Conservation (phyloP, 2,329 filamentous ascomycete genomes). For the Aspergillus sergii region DNA sequence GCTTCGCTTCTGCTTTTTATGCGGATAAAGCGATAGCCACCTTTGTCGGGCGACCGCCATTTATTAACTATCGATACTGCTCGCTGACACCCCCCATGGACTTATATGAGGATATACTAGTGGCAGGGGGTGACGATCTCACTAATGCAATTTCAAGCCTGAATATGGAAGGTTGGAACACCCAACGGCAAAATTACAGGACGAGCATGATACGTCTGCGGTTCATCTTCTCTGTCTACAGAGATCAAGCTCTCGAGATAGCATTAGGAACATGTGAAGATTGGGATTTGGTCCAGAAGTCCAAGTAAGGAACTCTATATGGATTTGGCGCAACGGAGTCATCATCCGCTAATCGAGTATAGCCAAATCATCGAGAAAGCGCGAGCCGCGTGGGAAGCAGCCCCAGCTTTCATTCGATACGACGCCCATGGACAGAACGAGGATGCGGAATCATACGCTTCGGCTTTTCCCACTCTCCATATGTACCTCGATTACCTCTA, state of each 20-base stretch:
- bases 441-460: conserved; percentile 15
- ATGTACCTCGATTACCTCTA: conserved; percentile 40
- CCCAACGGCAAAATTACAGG: conserved; percentile 18
- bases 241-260: conserved; percentile 36
- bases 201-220: conserved; percentile 29
- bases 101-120: conserved; percentile 31
- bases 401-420: conserved; percentile 31
- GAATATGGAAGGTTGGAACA: conserved; percentile 33
- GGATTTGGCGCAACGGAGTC: not conserved
- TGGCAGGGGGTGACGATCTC: conserved; percentile 28
- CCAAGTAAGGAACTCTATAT: conserved; percentile 22
- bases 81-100: conserved; percentile 41
- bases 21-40: conserved; percentile 53
- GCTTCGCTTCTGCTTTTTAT: conserved; percentile 48
- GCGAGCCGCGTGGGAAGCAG: conserved; percentile 27
- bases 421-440: conserved; percentile 18
- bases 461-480: conserved; percentile 26
- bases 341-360: not conserved
- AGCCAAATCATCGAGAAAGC: conserved; percentile 32
- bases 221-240: conserved; percentile 29
- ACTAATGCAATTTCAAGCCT: conserved; percentile 29
- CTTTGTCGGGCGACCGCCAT: conserved; percentile 54
- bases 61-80: conserved; percentile 49
- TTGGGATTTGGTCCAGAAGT: conserved; percentile 27
- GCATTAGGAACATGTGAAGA: conserved; percentile 30